Evolutionary conservation across 2,329 filamentous ascomycete genomes (phyloP).

Genomic region (Aspergillus costaricaensis): DNA sequence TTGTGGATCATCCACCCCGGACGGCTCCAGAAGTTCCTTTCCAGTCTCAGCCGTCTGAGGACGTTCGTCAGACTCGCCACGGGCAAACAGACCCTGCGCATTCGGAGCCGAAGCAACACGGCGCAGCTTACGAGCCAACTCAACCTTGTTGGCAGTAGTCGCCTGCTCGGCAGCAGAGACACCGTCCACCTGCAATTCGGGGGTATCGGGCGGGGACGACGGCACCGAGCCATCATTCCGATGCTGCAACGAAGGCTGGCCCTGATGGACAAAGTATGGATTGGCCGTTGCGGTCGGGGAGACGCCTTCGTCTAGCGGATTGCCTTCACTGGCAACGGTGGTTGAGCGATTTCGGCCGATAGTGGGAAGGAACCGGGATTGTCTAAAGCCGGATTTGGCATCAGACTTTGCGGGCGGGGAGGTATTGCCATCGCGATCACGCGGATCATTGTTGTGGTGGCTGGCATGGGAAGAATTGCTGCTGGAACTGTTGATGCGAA

Average conservation of each 20-base stretch:
- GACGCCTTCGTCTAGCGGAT: constrained; percentile 81
- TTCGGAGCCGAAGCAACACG: constrained; percentile 96
- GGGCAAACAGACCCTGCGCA: constrained; percentile 84
- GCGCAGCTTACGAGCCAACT: constrained; percentile 86
- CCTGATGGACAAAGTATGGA: constrained; percentile 96
- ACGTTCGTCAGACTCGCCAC: constrained; percentile 62
- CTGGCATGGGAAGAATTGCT: constrained; percentile 46
- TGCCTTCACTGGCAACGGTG: constrained; percentile 90
- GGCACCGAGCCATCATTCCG: constrained; percentile 93
- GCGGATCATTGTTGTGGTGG: constrained; percentile 27
- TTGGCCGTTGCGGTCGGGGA: constrained; percentile 94
- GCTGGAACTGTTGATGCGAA: constrained; percentile 63
- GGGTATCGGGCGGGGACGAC: constrained; percentile 88
- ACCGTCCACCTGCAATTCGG: constrained; percentile 71
- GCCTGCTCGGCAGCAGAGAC: constrained; percentile 67
- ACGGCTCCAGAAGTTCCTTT: constrained; percentile 71
- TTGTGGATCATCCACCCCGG: constrained; percentile 53
- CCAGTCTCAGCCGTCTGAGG: constrained; percentile 83
- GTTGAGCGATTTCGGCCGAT: constrained; percentile 85
- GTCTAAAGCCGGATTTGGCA: constrained; percentile 70
- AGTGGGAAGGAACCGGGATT: constrained; percentile 84
- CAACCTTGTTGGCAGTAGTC: constrained; percentile 82
- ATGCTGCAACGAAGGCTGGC: constrained; percentile 87
- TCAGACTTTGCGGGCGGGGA: constrained; percentile 57
- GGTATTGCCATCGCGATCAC: constrained; percentile 43